Percentiles rank a stretch among this genome's conserved stretches.
Conservation (phyloP, 257 asterid genomes). For the Ligustrum vulgare region DNA sequence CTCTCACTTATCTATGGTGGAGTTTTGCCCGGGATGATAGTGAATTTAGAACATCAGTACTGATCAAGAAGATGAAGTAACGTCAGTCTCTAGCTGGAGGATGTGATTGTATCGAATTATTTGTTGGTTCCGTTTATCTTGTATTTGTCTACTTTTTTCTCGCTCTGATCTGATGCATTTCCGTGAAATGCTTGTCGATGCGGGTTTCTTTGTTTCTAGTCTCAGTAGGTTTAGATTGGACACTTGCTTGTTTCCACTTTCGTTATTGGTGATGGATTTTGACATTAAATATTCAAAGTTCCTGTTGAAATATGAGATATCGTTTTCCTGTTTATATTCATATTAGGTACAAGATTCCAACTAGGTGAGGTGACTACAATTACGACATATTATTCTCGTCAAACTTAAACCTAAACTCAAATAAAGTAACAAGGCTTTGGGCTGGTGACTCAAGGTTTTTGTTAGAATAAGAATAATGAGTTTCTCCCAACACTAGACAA, state of each 20-base stretch:
- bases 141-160: conserved; percentile 38
- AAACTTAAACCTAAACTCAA: too few relatives aligned
- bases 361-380: background rate
- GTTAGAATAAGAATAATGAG: too few relatives aligned
- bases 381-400: too few relatives aligned
- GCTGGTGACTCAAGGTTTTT: too few relatives aligned
- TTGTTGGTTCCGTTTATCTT: conserved; percentile 19
- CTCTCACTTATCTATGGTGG: conserved; percentile 80
- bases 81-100: background rate
- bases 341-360: background rate
- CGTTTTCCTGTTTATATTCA: background rate
- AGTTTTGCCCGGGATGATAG: conserved; percentile 75
- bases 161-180: conserved; percentile 31
- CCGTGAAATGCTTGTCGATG: conserved; percentile 35
- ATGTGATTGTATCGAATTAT: conserved; percentile 17
- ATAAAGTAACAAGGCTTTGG: too few relatives aligned
- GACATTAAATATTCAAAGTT: background rate
- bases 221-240: conserved; percentile 24
- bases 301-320: background rate
- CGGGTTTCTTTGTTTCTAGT: conserved; percentile 43
- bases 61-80: conserved; percentile 63
- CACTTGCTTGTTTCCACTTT: conserved; percentile 21
- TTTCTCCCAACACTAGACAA: background rate
- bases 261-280: background rate
- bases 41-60: conserved; percentile 58